Evolutionary conservation across 2,329 filamentous ascomycete species (phyloP).

Genomic region (Colletotrichum australisinense): DNA sequence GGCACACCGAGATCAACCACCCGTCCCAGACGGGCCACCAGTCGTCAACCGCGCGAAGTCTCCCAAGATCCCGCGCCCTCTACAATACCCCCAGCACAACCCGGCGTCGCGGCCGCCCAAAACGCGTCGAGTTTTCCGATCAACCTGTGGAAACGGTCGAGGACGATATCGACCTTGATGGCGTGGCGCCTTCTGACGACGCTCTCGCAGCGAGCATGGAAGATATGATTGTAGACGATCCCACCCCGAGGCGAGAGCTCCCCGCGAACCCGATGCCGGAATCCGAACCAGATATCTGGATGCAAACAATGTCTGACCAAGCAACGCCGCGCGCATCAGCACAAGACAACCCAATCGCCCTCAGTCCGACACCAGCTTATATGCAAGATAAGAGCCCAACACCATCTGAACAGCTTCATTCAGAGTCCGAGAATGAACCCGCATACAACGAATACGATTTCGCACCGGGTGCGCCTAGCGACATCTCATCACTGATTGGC

Average conservation of each 20-base stretch:
- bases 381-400: conserved; percentile 25
- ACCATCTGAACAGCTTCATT: conserved; percentile 23
- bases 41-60: conserved; percentile 13
- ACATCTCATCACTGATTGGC: conserved; percentile 26
- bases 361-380: conserved; percentile 6
- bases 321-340: conserved; percentile 46
- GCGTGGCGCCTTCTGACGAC: conserved; percentile 18
- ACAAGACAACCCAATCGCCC: background rate
- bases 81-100: conserved; percentile 2
- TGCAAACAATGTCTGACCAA: conserved; percentile 53
- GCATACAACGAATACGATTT: conserved; percentile 29
- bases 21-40: conserved; percentile 35
- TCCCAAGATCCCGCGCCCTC: conserved; percentile 27
- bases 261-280: conserved; percentile 33
- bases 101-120: conserved; percentile 21
- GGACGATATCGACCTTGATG: conserved; percentile 22
- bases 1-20: conserved; percentile 46
- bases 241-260: conserved; percentile 38
- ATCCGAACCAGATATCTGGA: conserved; percentile 60
- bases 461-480: conserved; percentile 25
- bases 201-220: conserved; percentile 39
- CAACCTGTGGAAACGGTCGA: conserved; percentile 39
- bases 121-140: conserved; percentile 28
- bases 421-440: conserved; percentile 24
- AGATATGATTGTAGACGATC: conserved; percentile 45